Evolutionary conservation across 2,329 filamentous ascomycete species (phyloP).

Genomic region (Xylaria sp.): DNA sequence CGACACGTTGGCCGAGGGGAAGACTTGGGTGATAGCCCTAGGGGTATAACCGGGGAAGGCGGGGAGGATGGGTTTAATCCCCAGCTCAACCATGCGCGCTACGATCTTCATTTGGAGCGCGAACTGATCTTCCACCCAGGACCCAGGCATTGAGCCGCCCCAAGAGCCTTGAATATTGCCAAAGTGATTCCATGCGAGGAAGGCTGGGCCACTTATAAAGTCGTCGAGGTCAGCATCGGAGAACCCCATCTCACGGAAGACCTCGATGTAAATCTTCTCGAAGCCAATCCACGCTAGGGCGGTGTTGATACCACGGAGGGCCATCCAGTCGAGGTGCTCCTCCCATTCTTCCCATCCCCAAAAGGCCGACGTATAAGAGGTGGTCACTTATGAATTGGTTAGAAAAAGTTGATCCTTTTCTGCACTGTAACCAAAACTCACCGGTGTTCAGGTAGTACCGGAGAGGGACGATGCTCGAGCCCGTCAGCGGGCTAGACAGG

Average conservation of each 20-base stretch:
- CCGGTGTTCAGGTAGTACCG: constrained; percentile 41
- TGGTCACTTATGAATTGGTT: constrained; percentile 35
- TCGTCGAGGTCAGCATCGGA: constrained; percentile 35
- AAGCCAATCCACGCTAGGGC: constrained; percentile 40
- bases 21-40: constrained; percentile 32
- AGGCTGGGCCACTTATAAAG: constrained; percentile 38
- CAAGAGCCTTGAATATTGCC: constrained; percentile 41
- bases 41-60: constrained; percentile 38
- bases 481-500: constrained; percentile 26
- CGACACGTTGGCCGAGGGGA: constrained; percentile 36
- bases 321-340: constrained; percentile 41
- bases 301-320: constrained; percentile 36
- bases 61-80: constrained; percentile 39
- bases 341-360: constrained; percentile 41
- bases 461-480: constrained; percentile 37
- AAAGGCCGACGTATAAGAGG: constrained; percentile 39
- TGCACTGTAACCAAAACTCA: constrained; percentile 10
- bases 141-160: constrained; percentile 32
- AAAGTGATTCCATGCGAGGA: constrained; percentile 40
- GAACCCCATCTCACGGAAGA: constrained; percentile 40
- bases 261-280: constrained; percentile 40
- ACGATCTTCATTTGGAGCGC: constrained; percentile 37
- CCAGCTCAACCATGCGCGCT: constrained; percentile 38
- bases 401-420: background rate
- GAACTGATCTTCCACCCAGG: constrained; percentile 39